Conservation (phyloP, 345 rosid species). For the sweet orange (Citrus sinensis) region DNA sequence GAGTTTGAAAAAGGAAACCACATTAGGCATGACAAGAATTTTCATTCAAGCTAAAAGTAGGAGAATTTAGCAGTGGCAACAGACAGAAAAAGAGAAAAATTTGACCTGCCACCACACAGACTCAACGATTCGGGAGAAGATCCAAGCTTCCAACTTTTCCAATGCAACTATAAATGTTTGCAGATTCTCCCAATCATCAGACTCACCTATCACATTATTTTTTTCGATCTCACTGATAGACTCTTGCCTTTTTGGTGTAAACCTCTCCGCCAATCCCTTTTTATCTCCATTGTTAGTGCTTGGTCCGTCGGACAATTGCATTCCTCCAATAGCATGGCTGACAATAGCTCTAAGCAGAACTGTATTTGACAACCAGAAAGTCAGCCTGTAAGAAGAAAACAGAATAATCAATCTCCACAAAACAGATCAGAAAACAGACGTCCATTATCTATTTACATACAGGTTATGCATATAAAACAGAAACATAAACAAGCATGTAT, state of each 20-base stretch:
- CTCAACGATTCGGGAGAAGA: conserved; percentile 75
- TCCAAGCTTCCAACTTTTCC: conserved; percentile 89
- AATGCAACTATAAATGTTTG: conserved; percentile 51
- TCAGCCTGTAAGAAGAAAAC: conserved; percentile 51
- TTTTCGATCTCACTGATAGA: conserved; percentile 14
- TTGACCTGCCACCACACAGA: conserved; percentile 98
- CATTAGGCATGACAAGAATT: conserved; percentile 5
- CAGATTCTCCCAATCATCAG: conserved; percentile 71
- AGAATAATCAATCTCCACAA: conserved; percentile 1
- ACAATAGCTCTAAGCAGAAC: conserved; percentile 68
- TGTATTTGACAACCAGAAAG: conserved; percentile 91
- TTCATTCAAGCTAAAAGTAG: background rate
- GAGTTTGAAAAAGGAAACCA: conserved; percentile 7
- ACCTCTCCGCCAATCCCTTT: conserved; percentile 5
- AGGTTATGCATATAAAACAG: background rate
- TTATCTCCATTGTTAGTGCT: background rate
- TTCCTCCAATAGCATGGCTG: conserved; percentile 40
- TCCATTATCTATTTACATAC: background rate
- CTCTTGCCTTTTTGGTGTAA: background rate
- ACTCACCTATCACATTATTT: conserved; percentile 4
- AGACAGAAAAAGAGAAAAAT: conserved; percentile 8
- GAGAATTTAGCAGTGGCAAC: conserved; percentile 9
- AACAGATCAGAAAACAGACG: background rate
- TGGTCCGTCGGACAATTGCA: conserved; percentile 15
- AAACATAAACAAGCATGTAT: background rate